Percentiles rank a stretch among this genome's conserved stretches.
These are phyloP conservation scores for Saccharum hybrid DNA, from an alignment of 202 grass and related monocot genomes.

Conservation along the genomic window DNA sequence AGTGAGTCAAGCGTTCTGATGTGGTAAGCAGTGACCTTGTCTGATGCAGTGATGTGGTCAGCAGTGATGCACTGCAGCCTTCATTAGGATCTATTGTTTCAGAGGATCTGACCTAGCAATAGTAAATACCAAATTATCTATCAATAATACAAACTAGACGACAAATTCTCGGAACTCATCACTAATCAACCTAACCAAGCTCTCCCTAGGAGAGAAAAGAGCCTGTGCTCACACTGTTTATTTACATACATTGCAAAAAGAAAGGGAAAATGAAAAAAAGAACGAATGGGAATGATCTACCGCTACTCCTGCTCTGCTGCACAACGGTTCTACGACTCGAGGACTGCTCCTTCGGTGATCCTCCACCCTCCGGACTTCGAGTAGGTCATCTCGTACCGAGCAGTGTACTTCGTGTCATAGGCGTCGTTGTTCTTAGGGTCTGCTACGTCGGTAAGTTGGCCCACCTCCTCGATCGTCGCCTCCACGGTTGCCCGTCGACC, in stretches of 20 bases:
- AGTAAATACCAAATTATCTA: not conserved
- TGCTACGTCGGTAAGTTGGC: slow-evolving; percentile 50
- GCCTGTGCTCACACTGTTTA: slow-evolving; percentile 41
- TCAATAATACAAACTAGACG: not conserved
- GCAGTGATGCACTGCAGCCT: slow-evolving; percentile 16
- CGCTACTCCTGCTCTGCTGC: not conserved
- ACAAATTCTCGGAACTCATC: not conserved
- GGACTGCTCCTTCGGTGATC: slow-evolving; percentile 84
- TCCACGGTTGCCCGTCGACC: slow-evolving; percentile 73
- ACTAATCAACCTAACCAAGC: not conserved
- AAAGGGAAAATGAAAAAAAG: not conserved
- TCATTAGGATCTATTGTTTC: not conserved
- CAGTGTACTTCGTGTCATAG: slow-evolving; percentile 63
- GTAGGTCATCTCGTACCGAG: slow-evolving; percentile 76
- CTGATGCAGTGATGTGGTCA: not conserved
- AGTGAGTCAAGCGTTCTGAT: not conserved
- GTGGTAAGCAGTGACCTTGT: not conserved
- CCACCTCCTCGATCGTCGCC: slow-evolving; percentile 75
- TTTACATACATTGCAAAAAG: slow-evolving; percentile 55
- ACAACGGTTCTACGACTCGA: slow-evolving; percentile 51
- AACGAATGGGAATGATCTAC: not conserved
- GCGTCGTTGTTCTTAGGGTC: slow-evolving; percentile 55
- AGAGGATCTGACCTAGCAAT: not conserved
- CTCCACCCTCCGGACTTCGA: slow-evolving; percentile 69
- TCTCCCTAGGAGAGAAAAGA: slow-evolving; percentile 7